phyloP scores from a whole-genome alignment of 192 early-diverging fungal species.

The Dissophora globulifera region DNA sequence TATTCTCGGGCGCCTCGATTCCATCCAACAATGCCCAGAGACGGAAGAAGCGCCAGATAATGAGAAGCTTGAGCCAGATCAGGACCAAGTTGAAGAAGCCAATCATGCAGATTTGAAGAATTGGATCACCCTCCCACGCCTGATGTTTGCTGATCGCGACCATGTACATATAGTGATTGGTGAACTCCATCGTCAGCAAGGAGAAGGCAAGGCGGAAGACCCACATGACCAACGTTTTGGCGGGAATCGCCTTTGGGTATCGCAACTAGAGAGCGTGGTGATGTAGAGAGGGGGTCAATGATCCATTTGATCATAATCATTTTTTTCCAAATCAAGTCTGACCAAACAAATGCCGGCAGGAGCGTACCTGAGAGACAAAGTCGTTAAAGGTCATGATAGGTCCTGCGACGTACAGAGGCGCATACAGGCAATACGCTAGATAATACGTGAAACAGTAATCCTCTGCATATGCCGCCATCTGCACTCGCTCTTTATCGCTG shows the following conservation, averaged over 20 bases:
- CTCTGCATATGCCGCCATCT: slow-evolving; percentile 56
- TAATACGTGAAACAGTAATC: slow-evolving; percentile 89
- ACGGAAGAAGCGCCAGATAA: slow-evolving; percentile 98
- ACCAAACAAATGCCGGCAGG: too few relatives aligned
- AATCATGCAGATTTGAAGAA: slow-evolving; percentile 86
- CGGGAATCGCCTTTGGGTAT: slow-evolving; percentile 61
- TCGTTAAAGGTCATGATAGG: slow-evolving; percentile 97
- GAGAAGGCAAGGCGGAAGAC: slow-evolving; percentile 70
- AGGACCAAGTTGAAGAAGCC: slow-evolving; percentile 90
- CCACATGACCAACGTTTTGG: slow-evolving; percentile 62
- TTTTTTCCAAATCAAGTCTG: too few relatives aligned
- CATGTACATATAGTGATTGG: slow-evolving; percentile 86
- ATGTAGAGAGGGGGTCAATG: too few relatives aligned
- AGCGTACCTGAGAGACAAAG: slow-evolving; percentile 83
- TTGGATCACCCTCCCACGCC: slow-evolving; percentile 84
- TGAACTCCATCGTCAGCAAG: slow-evolving; percentile 86
- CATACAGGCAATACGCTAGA: slow-evolving; percentile 83
- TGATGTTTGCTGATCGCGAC: slow-evolving; percentile 89
- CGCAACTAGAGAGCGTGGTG: slow-evolving; percentile 59
- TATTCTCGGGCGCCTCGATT: slow-evolving; percentile 91
- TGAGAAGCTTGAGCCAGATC: slow-evolving; percentile 93
- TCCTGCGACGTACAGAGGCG: slow-evolving; percentile 93
- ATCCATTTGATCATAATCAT: too few relatives aligned
- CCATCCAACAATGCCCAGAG: slow-evolving; percentile 95
- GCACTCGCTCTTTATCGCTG: slow-evolving; percentile 70